Base-by-base conservation (phyloP, 2,329 filamentous ascomycete genomes). In the Hymenotorrendiella dingleyae region DNA sequence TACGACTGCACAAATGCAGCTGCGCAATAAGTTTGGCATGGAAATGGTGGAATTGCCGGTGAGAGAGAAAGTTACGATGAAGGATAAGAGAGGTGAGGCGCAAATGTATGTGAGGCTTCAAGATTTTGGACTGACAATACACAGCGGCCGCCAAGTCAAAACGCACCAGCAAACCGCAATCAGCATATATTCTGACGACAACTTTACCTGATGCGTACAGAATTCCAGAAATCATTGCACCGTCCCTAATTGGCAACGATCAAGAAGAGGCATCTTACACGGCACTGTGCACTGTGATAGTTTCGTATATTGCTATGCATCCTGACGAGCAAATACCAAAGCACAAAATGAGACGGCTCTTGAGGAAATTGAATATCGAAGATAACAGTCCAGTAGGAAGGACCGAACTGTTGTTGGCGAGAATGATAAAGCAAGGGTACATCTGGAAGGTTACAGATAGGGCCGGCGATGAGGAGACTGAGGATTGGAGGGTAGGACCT, bases 11-110 rank as follows among this genome's bases (percentile, higher is more conserved):
- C 91, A 98, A 62, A 65, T 69, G 24, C 76, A 85, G 52, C 68
- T 98, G 27, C 70, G 73, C 36, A 67, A 68, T 2, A 74, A 82
- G 1, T 97, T 95, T 65, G 93, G 93, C n/a, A 95, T 97, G 89
- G 76, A 90, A 62, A 76, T 98, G 72, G 73, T 79, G 4, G 90
- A 96, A 65, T 71, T 97, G 37, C 89, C 93, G 0, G 71, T 76
- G 1, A 78, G 76, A 57, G 91, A 96, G 58, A 94, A 89, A 63
- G 74, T 86, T 36, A 88, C 88, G 0, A 66, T 95, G 24, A 80
- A 80, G 46, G 86, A 94, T 60, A 78, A 87, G 55, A 82, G 85
- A 71, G 85, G 84, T 82, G 66, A 47, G 67, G n/a, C n/a, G n/a
- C n/a, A n/a, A n/a, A n/a, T n/a, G n/a, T n/a, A n/a, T n/a, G n/a